Evolutionary conservation across 371 early-diverging fungal genomes (phyloP).

Genomic region (Phascolomyces articulosus): DNA sequence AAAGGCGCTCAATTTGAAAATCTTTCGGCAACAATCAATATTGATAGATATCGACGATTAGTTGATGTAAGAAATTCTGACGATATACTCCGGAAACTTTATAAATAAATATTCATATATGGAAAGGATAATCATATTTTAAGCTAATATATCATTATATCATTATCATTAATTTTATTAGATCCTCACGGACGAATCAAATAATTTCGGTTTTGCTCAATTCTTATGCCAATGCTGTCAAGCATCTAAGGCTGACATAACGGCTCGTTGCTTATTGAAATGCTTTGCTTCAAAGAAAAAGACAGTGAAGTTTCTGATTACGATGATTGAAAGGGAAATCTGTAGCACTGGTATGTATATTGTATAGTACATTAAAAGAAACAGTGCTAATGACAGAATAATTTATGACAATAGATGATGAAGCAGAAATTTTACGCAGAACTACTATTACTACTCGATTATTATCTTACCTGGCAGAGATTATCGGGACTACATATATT

Average conservation of each 20-base stretch:
- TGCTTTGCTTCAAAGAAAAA: constrained; percentile 78
- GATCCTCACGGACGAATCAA: constrained; percentile 49
- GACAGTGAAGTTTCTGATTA: constrained; percentile 69
- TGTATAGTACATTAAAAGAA: background rate
- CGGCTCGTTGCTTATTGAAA: constrained; percentile 69
- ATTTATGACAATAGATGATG: constrained; percentile 53
- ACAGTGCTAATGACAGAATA: no score
- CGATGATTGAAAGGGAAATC: constrained; percentile 81
- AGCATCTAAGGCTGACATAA: constrained; percentile 82
- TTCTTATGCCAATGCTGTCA: constrained; percentile 84
- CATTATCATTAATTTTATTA: no score
- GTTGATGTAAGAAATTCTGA: constrained; percentile 67
- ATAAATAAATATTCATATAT: no score
- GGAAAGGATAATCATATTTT: background rate
- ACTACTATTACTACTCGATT: constrained; percentile 89
- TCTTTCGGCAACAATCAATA: constrained; percentile 70
- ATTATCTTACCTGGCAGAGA: constrained; percentile 79
- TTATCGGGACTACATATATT: constrained; percentile 80
- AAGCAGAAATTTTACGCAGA: constrained; percentile 86
- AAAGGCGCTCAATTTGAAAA: constrained; percentile 83
- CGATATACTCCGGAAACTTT: no score
- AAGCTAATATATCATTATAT: no score
- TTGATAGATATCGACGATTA: constrained; percentile 70
- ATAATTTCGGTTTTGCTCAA: constrained; percentile 69
- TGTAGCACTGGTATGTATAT: constrained; percentile 61